These are phyloP conservation scores for Fusarium praegraminearum DNA, from an alignment of 2,329 filamentous ascomycete species.

Conservation along the genomic window DNA sequence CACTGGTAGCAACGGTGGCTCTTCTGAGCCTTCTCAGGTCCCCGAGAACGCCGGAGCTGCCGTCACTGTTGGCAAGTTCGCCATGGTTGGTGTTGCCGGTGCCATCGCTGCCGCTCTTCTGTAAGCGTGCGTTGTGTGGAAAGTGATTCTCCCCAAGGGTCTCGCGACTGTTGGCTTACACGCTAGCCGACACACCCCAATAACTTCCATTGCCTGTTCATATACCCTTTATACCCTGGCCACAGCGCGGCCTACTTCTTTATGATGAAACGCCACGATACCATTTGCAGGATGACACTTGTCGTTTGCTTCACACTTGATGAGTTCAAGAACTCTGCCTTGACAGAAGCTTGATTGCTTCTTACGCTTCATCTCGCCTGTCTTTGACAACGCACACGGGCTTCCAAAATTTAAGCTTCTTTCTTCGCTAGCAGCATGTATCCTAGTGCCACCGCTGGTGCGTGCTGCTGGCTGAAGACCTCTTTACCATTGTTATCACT, in stretches of 20 bases:
- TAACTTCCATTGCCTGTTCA: conserved; percentile 38
- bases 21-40: conserved; percentile 52
- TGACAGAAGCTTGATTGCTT: conserved; percentile 45
- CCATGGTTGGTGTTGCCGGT: conserved; percentile 63
- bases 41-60: conserved; percentile 58
- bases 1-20: conserved; percentile 43
- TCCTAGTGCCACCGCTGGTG: conserved; percentile 41
- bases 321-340: conserved; percentile 44
- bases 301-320: conserved; percentile 44
- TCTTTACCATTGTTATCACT: conserved; percentile 38
- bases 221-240: conserved; percentile 34
- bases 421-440: conserved; percentile 43
- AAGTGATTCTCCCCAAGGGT: conserved; percentile 3
- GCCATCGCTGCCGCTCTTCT: conserved; percentile 64
- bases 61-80: conserved; percentile 59
- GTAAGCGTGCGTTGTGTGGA: conserved; percentile 52
- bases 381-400: conserved; percentile 31
- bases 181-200: conserved; percentile 37
- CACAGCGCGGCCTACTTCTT: conserved; percentile 37
- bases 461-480: conserved; percentile 42
- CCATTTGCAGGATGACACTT: conserved; percentile 39
- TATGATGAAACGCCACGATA: conserved; percentile 49
- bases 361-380: conserved; percentile 46
- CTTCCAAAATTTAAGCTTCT: conserved; percentile 42
- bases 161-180: conserved; percentile 33